Base-by-base conservation (phyloP, 805 yeast species). In the Candida multigemmis region DNA sequence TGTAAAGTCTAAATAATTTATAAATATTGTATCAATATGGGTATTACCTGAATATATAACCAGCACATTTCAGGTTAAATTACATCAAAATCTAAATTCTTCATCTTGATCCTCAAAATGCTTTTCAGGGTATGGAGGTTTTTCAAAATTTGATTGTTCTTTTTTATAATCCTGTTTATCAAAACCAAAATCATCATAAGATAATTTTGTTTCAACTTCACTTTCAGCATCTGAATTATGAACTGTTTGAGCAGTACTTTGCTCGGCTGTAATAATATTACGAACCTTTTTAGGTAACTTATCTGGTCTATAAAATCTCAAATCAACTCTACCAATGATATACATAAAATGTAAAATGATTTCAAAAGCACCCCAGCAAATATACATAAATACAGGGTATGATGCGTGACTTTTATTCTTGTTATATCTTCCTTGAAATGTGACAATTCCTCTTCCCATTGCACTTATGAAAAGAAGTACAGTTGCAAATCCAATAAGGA, bases 301-400 rank as follows among this genome's bases (percentile, higher is more conserved):
- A 46, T 78, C 87, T 11, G 89, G 89, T 52, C 82, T 74, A 64
- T 81, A 80, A 53, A 80, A 81, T 46, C 89, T 65, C 43, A 80
- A 60, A 48, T 80, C 89, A 24, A 77, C 72, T 45, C 91, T 66
- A 10, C 75, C 73, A 16, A 74, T 42, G 24, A 79, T 47, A 46
- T 72, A 76, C 17, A 76, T 34, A 5, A 71, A 31, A 34, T 74
- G 67, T 30, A 74, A 69, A 12, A 75, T 39, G 0, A 64, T 58
- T 54, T 81, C 89, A 25, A 74, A 53, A 4, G 64, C 69, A 21
- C 87, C 86, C 71, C 81, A 79, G 37, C 70, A 53, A 22, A 74
- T 57, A 48, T 77, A 80, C 75, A 76, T 69, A 15, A 73, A 74
- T 21, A 67, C 71, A 4, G 77, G 74, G 32, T 62, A 53, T 44